Percentiles rank a stretch among this genome's conserved stretches.
These are phyloP conservation scores for Drechslerella coelobrocha DNA, from an alignment of 2,329 filamentous ascomycete species.

Conservation along the genomic window DNA sequence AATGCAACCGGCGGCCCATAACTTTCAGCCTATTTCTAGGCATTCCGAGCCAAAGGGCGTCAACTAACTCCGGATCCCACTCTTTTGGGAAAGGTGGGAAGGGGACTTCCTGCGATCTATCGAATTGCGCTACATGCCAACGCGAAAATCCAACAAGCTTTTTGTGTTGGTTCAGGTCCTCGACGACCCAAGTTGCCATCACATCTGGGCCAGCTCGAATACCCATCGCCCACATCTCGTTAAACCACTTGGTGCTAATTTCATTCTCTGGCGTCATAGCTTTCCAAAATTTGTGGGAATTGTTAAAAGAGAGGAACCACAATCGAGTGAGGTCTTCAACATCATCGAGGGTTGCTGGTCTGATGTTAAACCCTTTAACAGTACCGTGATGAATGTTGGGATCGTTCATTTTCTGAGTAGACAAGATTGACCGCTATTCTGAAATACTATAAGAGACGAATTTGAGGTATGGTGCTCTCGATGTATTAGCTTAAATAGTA, in stretches of 20 bases:
- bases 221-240: slow-evolving; percentile 11
- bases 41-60: background rate
- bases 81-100: background rate
- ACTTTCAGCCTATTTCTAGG: background rate
- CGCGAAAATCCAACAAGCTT: background rate
- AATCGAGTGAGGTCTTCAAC: slow-evolving; percentile 17
- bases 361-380: background rate
- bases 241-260: slow-evolving; percentile 2
- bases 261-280: slow-evolving; percentile 3
- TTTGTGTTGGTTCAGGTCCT: background rate
- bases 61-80: background rate
- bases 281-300: background rate
- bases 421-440: no score
- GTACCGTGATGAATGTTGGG: background rate
- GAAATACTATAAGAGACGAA: no score
- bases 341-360: slow-evolving; percentile 8
- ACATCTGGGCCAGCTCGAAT: background rate
- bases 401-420: background rate
- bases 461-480: no score
- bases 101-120: background rate
- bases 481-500: no score
- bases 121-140: background rate
- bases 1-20: slow-evolving; percentile 16
- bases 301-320: slow-evolving; percentile 11
- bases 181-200: background rate